A percentile compares a stretch with the other conserved stretches of the same genome.
These are phyloP conservation scores for Xerocomellus intermedius DNA, from an alignment of 768 basidiomycete genomes.

Conservation along the genomic window DNA sequence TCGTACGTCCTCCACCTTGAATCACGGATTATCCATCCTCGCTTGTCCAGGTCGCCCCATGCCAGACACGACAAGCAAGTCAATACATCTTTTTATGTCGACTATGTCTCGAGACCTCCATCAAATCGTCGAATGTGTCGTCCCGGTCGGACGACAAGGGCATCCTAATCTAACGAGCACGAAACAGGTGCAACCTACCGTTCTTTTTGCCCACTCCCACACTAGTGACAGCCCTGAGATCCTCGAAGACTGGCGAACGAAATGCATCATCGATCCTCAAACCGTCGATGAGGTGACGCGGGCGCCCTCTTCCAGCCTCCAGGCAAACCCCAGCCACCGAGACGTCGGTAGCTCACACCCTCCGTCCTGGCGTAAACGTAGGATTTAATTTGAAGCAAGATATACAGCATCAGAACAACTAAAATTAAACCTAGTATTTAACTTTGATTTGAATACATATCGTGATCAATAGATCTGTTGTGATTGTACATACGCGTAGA, in stretches of 20 bases:
- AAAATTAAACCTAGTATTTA: too few species aligned
- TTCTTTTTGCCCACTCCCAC: too few species aligned
- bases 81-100: conserved; percentile 62
- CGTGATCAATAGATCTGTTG: too few species aligned
- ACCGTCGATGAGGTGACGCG: conserved; percentile 69
- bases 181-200: conserved; percentile 59
- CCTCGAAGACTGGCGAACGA: conserved; percentile 86
- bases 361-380: too few species aligned
- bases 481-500: too few species aligned
- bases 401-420: too few species aligned
- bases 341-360: too few species aligned
- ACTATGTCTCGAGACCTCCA: conserved; percentile 75
- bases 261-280: conserved; percentile 78
- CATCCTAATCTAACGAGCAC: conserved; percentile 85
- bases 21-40: not conserved
- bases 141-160: conserved; percentile 83
- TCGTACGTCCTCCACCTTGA: conserved; percentile 12
- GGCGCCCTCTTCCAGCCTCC: conserved; percentile 42
- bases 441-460: too few species aligned
- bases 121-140: conserved; percentile 77
- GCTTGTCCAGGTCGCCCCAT: not conserved
- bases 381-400: too few species aligned
- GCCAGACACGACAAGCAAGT: conserved; percentile 34
- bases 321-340: too few species aligned
- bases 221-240: conserved; percentile 41